Conservation (phyloP, 495 filamentous ascomycete species). For the Chlorociboria aeruginascens region DNA sequence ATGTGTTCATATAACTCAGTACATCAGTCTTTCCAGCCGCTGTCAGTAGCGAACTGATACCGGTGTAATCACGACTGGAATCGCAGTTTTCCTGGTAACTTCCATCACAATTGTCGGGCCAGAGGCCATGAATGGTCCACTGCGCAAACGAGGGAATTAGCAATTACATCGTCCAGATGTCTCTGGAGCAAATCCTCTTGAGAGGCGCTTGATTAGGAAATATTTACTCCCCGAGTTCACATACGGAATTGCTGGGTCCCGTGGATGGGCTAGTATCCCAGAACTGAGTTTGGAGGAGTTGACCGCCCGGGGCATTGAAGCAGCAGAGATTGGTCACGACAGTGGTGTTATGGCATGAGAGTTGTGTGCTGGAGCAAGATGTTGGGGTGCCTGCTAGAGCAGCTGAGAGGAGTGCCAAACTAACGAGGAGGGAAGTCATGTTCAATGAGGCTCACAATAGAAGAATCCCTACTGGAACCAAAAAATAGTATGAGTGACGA, state of each 20-base stretch:
- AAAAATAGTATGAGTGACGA: background rate
- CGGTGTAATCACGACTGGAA: slow-evolving; percentile 44
- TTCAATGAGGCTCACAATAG: background rate
- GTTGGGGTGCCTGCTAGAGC: slow-evolving; percentile 2
- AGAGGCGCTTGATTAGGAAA: too few relatives aligned
- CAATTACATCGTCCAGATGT: too few relatives aligned
- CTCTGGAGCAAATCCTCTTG: too few relatives aligned
- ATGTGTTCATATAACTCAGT: slow-evolving; percentile 55
- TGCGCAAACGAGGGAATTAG: too few relatives aligned
- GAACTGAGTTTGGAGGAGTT: slow-evolving; percentile 61
- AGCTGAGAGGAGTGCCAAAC: background rate
- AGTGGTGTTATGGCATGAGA: slow-evolving; percentile 13
- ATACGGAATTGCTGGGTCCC: slow-evolving; percentile 47
- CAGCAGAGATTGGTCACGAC: slow-evolving; percentile 9
- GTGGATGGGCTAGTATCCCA: slow-evolving; percentile 45
- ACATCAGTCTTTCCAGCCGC: slow-evolving; percentile 45
- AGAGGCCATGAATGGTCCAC: slow-evolving; percentile 27
- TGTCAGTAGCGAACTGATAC: slow-evolving; percentile 48
- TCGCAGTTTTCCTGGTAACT: slow-evolving; percentile 58
- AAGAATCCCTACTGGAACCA: background rate
- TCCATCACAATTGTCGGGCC: slow-evolving; percentile 63
- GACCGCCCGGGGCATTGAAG: slow-evolving; percentile 51
- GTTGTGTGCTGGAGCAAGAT: slow-evolving; percentile 12
- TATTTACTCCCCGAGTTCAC: too few relatives aligned
- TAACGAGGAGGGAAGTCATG: background rate